phyloP scores from a whole-genome alignment of 345 rosid genomes.

The Eucalyptus pauciflora region DNA sequence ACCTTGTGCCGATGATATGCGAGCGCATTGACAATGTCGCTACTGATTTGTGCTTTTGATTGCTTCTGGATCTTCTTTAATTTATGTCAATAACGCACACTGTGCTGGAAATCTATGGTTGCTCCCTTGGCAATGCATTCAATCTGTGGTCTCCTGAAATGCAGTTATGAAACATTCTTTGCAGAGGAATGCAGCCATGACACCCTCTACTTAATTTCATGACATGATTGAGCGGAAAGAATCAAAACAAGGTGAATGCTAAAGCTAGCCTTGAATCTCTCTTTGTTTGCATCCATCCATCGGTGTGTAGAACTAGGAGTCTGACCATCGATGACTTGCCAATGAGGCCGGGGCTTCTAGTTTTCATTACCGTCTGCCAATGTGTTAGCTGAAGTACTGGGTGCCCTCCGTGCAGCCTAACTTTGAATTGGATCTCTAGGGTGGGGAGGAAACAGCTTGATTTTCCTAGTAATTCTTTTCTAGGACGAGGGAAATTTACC shows the following conservation, averaged over 20 bases:
- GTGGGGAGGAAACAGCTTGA: background rate
- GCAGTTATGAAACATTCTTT: background rate
- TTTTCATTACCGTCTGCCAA: background rate
- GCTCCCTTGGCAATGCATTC: background rate
- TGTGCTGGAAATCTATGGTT: background rate
- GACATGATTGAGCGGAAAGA: background rate
- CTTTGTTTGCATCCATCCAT: background rate
- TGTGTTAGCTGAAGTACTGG: background rate
- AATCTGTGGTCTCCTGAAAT: background rate
- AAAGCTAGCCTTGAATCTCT: background rate
- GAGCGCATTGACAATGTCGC: background rate
- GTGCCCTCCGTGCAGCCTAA: background rate
- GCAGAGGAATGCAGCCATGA: background rate
- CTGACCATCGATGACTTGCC: background rate
- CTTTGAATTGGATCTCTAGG: background rate
- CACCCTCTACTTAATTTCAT: background rate
- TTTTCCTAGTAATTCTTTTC: background rate
- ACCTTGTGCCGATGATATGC: background rate
- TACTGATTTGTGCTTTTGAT: background rate
- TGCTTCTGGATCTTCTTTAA: background rate
- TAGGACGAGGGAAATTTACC: background rate
- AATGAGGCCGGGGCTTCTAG: background rate
- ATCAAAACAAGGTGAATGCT: background rate
- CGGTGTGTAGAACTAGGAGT: background rate
- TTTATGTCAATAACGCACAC: background rate